phyloP scores from a whole-genome alignment of 1,284 basidiomycete species.

The Malassezia brasiliensis region DNA sequence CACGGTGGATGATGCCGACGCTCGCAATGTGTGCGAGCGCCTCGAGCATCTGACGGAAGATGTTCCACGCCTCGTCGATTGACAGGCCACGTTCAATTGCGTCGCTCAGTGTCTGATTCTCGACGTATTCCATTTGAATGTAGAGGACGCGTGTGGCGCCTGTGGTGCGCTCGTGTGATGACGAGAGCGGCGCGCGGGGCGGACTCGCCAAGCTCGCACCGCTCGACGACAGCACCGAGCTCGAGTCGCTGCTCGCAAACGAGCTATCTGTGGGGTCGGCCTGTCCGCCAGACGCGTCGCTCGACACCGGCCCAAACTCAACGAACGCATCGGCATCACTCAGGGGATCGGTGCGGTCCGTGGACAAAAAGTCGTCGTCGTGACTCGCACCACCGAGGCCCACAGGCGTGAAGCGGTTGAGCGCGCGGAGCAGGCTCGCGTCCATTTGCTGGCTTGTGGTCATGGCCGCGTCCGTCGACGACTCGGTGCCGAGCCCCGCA shows the following conservation, averaged over 20 bases:
- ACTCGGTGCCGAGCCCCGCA: background rate
- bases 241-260: background rate
- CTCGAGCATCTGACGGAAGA: constrained; percentile 83
- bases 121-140: constrained; percentile 66
- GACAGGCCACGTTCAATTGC: constrained; percentile 42
- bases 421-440: constrained; percentile 8
- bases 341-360: background rate
- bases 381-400: background rate
- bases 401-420: constrained; percentile 1
- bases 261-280: background rate
- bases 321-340: background rate
- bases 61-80: constrained; percentile 67
- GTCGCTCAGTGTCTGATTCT: constrained; percentile 43
- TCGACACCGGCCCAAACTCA: constrained; percentile 8
- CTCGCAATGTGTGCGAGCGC: constrained; percentile 74
- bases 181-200: constrained; percentile 6
- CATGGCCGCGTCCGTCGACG: constrained; percentile 2
- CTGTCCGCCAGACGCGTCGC: background rate
- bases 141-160: constrained; percentile 58
- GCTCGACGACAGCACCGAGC: background rate
- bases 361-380: constrained; percentile 32
- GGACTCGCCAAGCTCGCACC: constrained; percentile 6
- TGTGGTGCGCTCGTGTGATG: constrained; percentile 18
- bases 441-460: constrained; percentile 19
- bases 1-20: constrained; percentile 81